Evolutionary conservation across 2,329 filamentous ascomycete species (phyloP), one percentile per base, ranked within the genome.

Genomic region (Zalaria sp.): DNA sequence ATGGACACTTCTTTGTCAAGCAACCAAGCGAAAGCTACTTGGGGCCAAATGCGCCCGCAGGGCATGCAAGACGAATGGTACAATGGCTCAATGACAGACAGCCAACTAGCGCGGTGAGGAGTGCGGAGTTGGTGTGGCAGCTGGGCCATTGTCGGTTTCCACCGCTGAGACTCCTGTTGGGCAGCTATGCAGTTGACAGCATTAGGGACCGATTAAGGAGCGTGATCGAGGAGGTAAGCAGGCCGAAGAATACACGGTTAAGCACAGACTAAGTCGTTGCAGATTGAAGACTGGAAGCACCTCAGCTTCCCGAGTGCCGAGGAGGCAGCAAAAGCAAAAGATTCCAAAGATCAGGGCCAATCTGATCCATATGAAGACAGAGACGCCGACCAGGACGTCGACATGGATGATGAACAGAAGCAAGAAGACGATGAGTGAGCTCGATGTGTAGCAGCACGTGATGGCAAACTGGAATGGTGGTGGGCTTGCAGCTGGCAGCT

Each of bases 71-170:
- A 54, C 72, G 89, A 27, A 91, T 96, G 72, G 77, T 96, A 8
- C 86, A 93, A 60, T 96, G 91, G 91, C 69, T 96, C 18, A 85
- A 84, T 10, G 86, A 95, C 56, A 77, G 85, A 47, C 89, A 96
- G 61, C 89, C 89, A 4, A 91, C 87, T 8, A 93, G 85, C 59
- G 86, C 86, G 1, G 81, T 94, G 42, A 94, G 93, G 62, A 89
- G 87, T 46, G 87, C 87, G 3, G 87, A 96, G 66, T 66, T 96
- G 43, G 81, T 94, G 5, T 96, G 91, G 91, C 68, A 95, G 66
- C 65, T 96, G 35, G 91, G 81, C 0, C 91, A 96, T 66, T 96
- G 89, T 64, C 81, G 79, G n/a, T 95, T 87, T 57, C 91, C 91
- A 39, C 91, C 91, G 0, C 60, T 96, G 48, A 68, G 91, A 29